A percentile compares a stretch with the other conserved stretches of the same genome.
These are phyloP conservation scores for Chrysosporium keratinophilum DNA, from an alignment of 2,329 filamentous ascomycete species.

Conservation along the genomic window DNA sequence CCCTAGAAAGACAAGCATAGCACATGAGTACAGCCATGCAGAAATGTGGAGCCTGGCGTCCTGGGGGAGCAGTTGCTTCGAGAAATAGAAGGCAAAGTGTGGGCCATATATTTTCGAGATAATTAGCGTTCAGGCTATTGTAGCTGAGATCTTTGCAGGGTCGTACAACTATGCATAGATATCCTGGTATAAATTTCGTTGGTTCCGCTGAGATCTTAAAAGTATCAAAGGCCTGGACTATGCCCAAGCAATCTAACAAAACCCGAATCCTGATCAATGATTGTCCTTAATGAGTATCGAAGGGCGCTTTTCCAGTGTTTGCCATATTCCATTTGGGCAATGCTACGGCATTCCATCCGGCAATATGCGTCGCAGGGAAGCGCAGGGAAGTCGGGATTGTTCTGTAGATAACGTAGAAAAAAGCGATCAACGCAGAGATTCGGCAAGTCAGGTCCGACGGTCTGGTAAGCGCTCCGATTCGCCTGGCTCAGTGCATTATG, in stretches of 20 bases:
- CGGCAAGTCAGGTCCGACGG: not conserved
- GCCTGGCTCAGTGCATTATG: not conserved
- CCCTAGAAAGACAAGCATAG: too few relatives aligned
- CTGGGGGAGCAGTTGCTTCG: too few relatives aligned
- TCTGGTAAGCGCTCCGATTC: conserved; percentile 4
- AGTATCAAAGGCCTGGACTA: too few relatives aligned
- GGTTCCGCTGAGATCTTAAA: too few relatives aligned
- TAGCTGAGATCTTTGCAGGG: too few relatives aligned
- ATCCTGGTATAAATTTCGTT: too few relatives aligned
- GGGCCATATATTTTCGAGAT: too few relatives aligned
- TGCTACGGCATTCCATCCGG: not conserved
- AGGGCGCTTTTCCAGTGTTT: not conserved
- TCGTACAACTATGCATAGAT: too few relatives aligned
- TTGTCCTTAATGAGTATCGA: not conserved
- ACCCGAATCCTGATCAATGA: not conserved
- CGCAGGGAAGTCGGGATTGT: not conserved
- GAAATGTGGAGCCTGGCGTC: too few relatives aligned
- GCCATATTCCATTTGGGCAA: conserved; percentile 1
- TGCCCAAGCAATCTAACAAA: not conserved
- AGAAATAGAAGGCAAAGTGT: too few relatives aligned
- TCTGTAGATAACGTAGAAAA: not conserved
- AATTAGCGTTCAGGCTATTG: too few relatives aligned
- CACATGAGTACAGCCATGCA: too few relatives aligned
- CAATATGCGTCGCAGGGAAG: not conserved
- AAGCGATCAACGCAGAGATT: not conserved